Conservation (phyloP, 441 rosid species). For the Erodium texanum region DNA sequence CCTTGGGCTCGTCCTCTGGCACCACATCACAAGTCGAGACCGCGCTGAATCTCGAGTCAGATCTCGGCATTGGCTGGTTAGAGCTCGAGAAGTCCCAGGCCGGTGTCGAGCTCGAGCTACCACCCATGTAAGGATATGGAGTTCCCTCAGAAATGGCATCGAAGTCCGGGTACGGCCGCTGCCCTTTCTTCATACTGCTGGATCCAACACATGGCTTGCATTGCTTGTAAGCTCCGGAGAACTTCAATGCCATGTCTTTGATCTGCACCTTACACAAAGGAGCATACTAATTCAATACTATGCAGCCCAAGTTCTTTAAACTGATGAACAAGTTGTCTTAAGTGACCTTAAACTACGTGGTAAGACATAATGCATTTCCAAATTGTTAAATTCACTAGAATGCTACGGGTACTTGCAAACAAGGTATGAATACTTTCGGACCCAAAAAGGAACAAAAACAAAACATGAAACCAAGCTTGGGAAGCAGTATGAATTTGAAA, state of each 20-base stretch:
- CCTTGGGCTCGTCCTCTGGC: conserved; percentile 58
- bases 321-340: no score
- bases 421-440: no score
- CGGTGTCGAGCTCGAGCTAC: conserved; percentile 57
- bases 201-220: conserved; percentile 84
- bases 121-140: conserved; percentile 29
- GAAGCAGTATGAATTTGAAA: neutral
- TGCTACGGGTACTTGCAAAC: no score
- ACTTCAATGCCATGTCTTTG: conserved; percentile 83
- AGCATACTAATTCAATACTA: no score
- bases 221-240: conserved; percentile 70
- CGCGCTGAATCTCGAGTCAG: neutral
- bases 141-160: neutral
- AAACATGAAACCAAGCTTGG: no score
- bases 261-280: no score
- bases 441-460: no score
- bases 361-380: no score
- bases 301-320: no score
- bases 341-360: no score
- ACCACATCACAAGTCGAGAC: no score
- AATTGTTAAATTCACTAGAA: no score
- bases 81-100: conserved; percentile 87
- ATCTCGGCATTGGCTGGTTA: conserved; percentile 18
- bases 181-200: conserved; percentile 22
- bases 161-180: neutral